phyloP scores from a whole-genome alignment of 2,329 filamentous ascomycete genomes.

The Fusarium sp. region DNA sequence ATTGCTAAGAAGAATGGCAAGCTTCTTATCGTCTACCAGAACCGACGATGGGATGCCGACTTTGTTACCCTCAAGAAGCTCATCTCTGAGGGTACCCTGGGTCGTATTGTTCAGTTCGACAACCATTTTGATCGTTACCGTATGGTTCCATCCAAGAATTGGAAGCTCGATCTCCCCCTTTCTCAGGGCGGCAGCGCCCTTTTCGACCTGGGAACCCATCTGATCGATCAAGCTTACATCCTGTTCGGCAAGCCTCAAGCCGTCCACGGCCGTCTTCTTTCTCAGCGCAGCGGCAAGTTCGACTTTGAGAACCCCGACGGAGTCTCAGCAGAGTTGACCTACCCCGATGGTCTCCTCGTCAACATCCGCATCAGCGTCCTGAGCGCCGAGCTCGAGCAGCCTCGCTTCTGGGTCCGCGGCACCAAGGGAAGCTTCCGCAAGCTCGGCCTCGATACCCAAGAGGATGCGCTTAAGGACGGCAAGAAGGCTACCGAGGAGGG shows the following conservation, averaged over 20 bases:
- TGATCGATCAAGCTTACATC: constrained; percentile 80
- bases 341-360: constrained; percentile 72
- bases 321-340: constrained; percentile 75
- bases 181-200: constrained; percentile 74
- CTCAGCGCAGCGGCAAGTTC: constrained; percentile 67
- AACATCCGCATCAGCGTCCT: constrained; percentile 78
- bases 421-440: constrained; percentile 82
- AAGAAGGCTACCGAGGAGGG: constrained; percentile 69
- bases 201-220: constrained; percentile 81
- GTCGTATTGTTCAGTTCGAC: constrained; percentile 81
- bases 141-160: constrained; percentile 68
- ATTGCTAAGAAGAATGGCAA: constrained; percentile 65
- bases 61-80: constrained; percentile 78
- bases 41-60: constrained; percentile 83
- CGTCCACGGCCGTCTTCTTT: constrained; percentile 77
- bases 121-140: constrained; percentile 85
- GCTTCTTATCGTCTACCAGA: constrained; percentile 78
- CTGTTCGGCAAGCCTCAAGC: constrained; percentile 77
- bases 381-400: constrained; percentile 76
- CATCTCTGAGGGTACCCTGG: constrained; percentile 70
- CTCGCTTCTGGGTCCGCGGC: constrained; percentile 83
- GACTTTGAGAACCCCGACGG: constrained; percentile 68
- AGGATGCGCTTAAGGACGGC: constrained; percentile 78
- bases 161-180: constrained; percentile 75
- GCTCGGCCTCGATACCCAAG: constrained; percentile 77